Percentiles rank a stretch among this genome's conserved stretches.
Evolutionary conservation across 257 asterid species (phyloP).

Genomic region (Nicotiana undulata): DNA sequence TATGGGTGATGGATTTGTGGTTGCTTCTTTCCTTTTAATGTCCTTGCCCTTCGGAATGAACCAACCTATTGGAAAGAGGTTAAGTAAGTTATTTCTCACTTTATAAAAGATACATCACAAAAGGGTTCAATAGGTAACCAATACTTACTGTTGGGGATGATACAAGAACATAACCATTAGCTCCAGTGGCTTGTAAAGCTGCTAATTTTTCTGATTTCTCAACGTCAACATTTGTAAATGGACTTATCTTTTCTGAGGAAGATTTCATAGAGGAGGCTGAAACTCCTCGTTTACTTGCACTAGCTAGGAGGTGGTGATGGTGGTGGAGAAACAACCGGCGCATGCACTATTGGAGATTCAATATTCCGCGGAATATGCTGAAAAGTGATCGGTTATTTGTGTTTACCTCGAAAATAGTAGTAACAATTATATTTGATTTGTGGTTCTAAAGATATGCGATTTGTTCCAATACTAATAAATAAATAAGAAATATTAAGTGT

Average conservation of each 20-base stretch:
- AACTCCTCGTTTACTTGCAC: constrained; percentile 39
- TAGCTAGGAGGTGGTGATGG: constrained; percentile 27
- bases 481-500: too few relatives aligned
- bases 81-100: not conserved
- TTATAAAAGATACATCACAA: not conserved
- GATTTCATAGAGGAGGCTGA: constrained; percentile 33
- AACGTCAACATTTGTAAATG: constrained; percentile 42
- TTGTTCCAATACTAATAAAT: too few relatives aligned
- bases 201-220: constrained; percentile 59
- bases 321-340: constrained; percentile 32
- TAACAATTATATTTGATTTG: too few relatives aligned
- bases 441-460: too few relatives aligned
- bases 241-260: constrained; percentile 48
- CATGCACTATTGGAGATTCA: constrained; percentile 34
- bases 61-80: constrained; percentile 48
- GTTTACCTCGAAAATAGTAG: too few relatives aligned
- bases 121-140: not conserved
- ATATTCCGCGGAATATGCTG: too few relatives aligned
- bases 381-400: too few relatives aligned
- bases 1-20: constrained; percentile 11
- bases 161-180: constrained; percentile 46
- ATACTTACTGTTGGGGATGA: constrained; percentile 56
- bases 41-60: constrained; percentile 50
- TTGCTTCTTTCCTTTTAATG: constrained; percentile 55
- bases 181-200: constrained; percentile 57